Evolutionary conservation across 768 basidiomycete species (phyloP), one percentile per base, ranked within the genome.

Genomic region (Boletus sp.): DNA sequence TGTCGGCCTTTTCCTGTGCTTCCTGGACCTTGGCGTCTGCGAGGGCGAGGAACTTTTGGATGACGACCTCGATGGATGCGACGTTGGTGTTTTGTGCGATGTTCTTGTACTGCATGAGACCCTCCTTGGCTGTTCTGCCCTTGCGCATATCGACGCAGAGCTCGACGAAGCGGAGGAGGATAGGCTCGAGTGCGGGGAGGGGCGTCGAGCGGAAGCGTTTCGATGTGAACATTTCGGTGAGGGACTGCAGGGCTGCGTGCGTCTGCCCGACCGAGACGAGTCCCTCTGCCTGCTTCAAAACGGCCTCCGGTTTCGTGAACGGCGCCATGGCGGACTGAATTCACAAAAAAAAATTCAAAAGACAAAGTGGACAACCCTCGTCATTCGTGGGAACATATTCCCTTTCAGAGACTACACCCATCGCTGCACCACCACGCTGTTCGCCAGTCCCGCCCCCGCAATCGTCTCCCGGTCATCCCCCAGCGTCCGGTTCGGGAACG

Each of bases 21-120:
- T 90, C 90, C 63, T 80, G 78, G 37, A 94, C 90, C 70, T 92
- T 92, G 30, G 82, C 79, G 64, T 92, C 89, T 4, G 91, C 83
- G 30, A 92, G 79, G 54, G 82, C 77, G 61, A 99, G 80, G 68
- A 98, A 96, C 42, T 81, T 79, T 58, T 85, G 88, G 66, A 99
- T 88, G 65, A 98, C 93, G 44, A 81, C 77, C 71, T 99, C 96
- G 69, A 99, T 95, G 57, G 89, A 92, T 46, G 82, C 83, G 39
- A 98, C 93, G 69, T 83, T 91, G 21, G 87, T 85, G 63, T 95
- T 93, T 67, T 99, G 96, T 0, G 93, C 93, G 62, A 97, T 93
- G 70, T 98, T 98, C 77, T 97, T 98, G 83, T 92, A 97, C 68
- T 93, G 88, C 85, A 96, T 92, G 45, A 98, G 83, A 23, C 93